Base-by-base conservation (phyloP, 345 rosid species). In the Eucalyptus polyanthemos region DNA sequence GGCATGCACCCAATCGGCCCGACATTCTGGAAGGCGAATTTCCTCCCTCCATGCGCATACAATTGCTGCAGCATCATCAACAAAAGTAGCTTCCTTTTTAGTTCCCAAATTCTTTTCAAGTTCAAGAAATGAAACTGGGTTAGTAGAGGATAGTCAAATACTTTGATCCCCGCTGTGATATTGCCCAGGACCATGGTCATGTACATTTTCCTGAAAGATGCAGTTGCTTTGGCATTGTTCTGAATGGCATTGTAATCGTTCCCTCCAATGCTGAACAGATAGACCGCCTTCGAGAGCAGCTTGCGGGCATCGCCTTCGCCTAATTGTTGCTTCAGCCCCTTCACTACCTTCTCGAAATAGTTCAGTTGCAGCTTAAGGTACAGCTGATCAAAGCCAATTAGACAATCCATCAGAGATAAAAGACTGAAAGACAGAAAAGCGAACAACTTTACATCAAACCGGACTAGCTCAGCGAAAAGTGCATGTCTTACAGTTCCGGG, bases 1-100 rank as follows among this genome's bases (percentile, higher is more conserved):
- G 93, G 92, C 21, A 81, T 54, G 87, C 92, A 92, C 54, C 93
- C 92, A 19, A 92, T 44, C 1, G 93, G 92, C 27, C 91, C 93
- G 6, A 86, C 92, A 47, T 87, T 91, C 67, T 91, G 92, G 50
- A 87, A 81, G 51, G 88, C 86, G 49, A 88, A 50, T 90, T 90
- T 90, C 56, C 87, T 88, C 29, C 58, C 90, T 44, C 93, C 91
- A 47, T 31, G 29, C 7, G 24, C 76, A 53, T 91, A 88, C 9
- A 88, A 51, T n/a, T 89, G 89, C 91, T 91, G 88, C 51, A 42
- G 47, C 24, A 86, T 37, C 47, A 76, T 21, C 83, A 76, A 37
- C 44, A 21, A 76, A 37, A 76, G 42, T 22, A n/a, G 42, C 12
- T 17, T 22, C 50, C 5, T 11, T 31, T 31, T 21, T 7, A 14